Evolutionary conservation across 75 land plant species (phyloP).

Genomic region (Cupressus sempervirens): DNA sequence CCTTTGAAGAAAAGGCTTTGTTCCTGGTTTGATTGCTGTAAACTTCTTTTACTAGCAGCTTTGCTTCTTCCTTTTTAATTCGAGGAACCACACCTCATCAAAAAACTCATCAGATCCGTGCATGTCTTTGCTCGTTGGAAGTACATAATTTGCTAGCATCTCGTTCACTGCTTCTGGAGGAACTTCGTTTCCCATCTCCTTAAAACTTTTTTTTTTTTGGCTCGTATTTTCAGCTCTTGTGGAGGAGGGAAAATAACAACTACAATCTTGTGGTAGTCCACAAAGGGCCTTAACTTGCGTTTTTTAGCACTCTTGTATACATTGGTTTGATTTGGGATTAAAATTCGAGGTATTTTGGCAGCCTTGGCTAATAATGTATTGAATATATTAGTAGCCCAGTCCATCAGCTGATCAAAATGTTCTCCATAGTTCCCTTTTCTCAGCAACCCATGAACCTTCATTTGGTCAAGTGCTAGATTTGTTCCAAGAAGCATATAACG

Average conservation of each 20-base stretch:
- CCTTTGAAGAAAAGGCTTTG: too few species aligned
- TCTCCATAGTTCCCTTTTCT: constrained; percentile 52
- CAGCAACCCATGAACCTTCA: constrained; percentile 53
- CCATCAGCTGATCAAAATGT: constrained; percentile 54
- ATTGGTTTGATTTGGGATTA: constrained; percentile 56
- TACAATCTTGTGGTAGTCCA: constrained; percentile 38
- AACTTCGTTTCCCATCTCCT: constrained; percentile 61
- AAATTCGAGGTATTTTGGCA: constrained; percentile 33
- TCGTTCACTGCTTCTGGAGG: constrained; percentile 56
- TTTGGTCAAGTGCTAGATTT: constrained; percentile 50
- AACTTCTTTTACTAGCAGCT: too few species aligned
- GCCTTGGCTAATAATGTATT: constrained; percentile 41
- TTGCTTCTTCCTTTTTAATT: too few species aligned
- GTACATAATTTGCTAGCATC: constrained; percentile 50
- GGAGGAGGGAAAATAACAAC: constrained; percentile 46
- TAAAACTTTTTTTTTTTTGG: constrained; percentile 31
- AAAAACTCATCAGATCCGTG: constrained; percentile 39
- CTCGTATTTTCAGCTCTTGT: constrained; percentile 26
- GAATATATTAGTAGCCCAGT: constrained; percentile 47
- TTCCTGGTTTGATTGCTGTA: too few species aligned
- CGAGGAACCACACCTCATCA: constrained; percentile 59
- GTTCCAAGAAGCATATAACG: constrained; percentile 55
- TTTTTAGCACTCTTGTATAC: constrained; percentile 50
- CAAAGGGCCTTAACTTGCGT: constrained; percentile 40
- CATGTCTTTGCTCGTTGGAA: constrained; percentile 40